Conservation (phyloP, 768 basidiomycete species). For the Pisolithus orientalis region DNA sequence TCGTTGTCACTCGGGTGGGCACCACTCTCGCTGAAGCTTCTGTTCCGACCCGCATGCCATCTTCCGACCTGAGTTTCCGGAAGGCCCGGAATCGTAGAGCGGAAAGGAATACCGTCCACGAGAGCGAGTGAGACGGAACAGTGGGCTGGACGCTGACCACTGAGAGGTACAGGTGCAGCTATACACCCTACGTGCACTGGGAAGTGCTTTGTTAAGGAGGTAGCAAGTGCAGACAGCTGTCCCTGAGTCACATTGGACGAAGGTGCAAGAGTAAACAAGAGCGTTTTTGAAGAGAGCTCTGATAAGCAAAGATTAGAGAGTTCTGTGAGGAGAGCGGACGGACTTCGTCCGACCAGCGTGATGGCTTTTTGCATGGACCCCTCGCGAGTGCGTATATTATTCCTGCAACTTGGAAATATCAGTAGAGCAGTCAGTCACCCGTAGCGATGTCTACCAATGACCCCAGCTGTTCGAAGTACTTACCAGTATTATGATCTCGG, state of each 20-base stretch:
- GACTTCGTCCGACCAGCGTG: neutral
- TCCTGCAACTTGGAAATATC: too few relatives aligned
- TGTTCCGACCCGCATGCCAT: conserved; percentile 53
- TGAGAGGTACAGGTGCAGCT: conserved; percentile 40
- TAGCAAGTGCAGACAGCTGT: conserved; percentile 33
- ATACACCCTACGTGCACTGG: conserved; percentile 54
- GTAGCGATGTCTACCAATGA: too few relatives aligned
- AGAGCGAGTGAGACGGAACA: conserved; percentile 58
- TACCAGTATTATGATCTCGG: too few relatives aligned
- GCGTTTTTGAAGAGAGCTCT: neutral
- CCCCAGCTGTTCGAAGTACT: too few relatives aligned
- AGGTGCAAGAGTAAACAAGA: conserved; percentile 24
- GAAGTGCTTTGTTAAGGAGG: conserved; percentile 34
- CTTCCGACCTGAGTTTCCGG: conserved; percentile 61
- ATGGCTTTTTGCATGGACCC: neutral
- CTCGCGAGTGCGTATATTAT: too few relatives aligned
- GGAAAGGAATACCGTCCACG: conserved; percentile 41
- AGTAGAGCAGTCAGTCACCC: too few relatives aligned
- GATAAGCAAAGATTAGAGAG: neutral
- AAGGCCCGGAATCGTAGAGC: conserved; percentile 57
- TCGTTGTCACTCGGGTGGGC: neutral
- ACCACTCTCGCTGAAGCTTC: neutral
- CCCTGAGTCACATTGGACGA: conserved; percentile 16
- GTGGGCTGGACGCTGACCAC: conserved; percentile 25
- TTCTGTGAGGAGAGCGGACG: neutral